phyloP scores from a whole-genome alignment of 208 protist genomes.

The Trichomonas tenax region DNA sequence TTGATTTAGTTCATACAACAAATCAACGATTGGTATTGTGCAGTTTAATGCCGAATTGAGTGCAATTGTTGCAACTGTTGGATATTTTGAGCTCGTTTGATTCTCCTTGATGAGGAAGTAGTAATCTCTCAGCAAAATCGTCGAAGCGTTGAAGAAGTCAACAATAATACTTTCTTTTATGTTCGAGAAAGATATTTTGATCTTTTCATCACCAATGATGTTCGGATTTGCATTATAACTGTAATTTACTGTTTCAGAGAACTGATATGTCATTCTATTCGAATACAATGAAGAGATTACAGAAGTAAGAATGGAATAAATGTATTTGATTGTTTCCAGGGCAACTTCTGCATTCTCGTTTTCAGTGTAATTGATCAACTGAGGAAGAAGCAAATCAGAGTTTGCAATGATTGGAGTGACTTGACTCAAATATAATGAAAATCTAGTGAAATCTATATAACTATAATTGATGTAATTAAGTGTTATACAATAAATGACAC shows the following conservation, averaged over 20 bases:
- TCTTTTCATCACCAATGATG: neutral
- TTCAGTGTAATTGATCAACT: neutral
- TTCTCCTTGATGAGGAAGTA: neutral
- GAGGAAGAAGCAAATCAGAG: neutral
- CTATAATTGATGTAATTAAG: neutral
- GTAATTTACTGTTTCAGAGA: neutral
- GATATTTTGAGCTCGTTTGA: neutral
- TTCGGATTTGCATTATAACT: neutral
- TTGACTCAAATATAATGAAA: neutral
- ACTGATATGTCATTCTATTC: neutral
- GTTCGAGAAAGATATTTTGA: neutral
- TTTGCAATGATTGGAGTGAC: neutral
- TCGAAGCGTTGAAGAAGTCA: neutral
- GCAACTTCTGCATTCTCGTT: too few species aligned
- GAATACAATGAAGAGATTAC: neutral
- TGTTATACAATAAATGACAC: neutral
- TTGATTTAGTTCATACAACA: neutral
- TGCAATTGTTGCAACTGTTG: neutral
- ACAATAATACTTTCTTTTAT: neutral
- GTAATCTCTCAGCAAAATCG: neutral
- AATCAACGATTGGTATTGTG: neutral
- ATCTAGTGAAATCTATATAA: neutral
- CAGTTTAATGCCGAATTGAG: neutral
- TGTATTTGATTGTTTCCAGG: neutral
- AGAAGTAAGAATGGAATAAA: neutral